Evolutionary conservation across 306 rosid species (phyloP), one percentile per base, ranked within the genome.

Genomic region (Herpetospermum pedunculosum): DNA sequence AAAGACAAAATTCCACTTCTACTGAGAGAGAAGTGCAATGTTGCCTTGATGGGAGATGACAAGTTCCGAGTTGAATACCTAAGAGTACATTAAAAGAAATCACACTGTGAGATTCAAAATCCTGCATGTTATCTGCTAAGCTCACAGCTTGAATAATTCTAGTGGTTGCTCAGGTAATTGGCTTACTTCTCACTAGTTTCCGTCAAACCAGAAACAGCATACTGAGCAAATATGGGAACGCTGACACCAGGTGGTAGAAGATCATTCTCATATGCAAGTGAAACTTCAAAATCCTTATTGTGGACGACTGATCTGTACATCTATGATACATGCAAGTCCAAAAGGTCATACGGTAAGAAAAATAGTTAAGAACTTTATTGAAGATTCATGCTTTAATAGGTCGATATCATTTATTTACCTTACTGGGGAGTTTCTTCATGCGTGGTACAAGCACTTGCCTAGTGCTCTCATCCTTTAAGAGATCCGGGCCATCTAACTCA

Each of bases 1-100:
- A 94, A 83, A 78, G 95, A 89, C 76, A 94, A 80, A 78, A 91
- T 78, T 82, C 96, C 99, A 86, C 99, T 91, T 84, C 95, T 87
- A 79, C 97, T 91, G 75, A 94, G 86, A 80, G 97, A 88, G 83
- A 91, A 91, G 79, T 94, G 97, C 76, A 91, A 76, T 80, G 79
- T 94, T 74, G 96, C 84, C 86, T 94, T 94, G 46, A 94, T 85
- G 75, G 99, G 99, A 34, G 96, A 77, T 0, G 99, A 89, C 87
- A 91, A 77, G 74, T 94, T 94, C 80, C 95, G 82, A 32, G 96
- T 84, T 19, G 89, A 88, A 84, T 94, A 94, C 82, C 99, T 94
- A 80, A 59, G 70, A 78, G 47, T 76, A 82, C 23, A 81, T 32
- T 38, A 21, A 46, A 38, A 28, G 19, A 75, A 80, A n/a, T 26